These are phyloP conservation scores for Hypoxylon subgilvum DNA, from an alignment of 495 filamentous ascomycete species.

Conservation along the genomic window DNA sequence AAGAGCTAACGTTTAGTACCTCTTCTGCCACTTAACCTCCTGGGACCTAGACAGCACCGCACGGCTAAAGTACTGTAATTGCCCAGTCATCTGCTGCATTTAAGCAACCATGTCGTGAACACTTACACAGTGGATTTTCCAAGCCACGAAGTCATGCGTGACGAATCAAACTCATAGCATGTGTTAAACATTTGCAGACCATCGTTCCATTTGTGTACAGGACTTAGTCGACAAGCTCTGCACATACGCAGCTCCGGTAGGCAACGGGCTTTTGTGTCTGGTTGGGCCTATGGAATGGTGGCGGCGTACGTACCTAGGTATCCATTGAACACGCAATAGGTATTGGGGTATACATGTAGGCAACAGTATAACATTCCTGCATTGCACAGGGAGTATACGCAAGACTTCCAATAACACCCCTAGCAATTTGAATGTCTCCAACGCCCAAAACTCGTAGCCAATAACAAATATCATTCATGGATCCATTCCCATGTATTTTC, in stretches of 20 bases:
- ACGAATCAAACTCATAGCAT: conserved; percentile 31
- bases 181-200: not conserved
- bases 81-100: conserved; percentile 25
- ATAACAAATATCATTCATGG: conserved; percentile 1
- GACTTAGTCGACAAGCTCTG: no score
- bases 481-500: not conserved
- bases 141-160: conserved; percentile 14
- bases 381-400: conserved; percentile 11
- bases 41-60: not conserved
- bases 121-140: no score
- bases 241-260: no score
- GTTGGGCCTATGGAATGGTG: no score
- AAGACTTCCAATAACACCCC: conserved; percentile 16
- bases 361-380: conserved; percentile 17
- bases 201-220: no score
- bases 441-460: conserved; percentile 6
- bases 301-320: no score
- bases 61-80: conserved; percentile 3
- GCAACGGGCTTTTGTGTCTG: no score
- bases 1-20: conserved; percentile 8
- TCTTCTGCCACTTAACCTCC: no score
- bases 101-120: no score
- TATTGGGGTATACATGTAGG: no score
- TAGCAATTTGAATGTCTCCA: not conserved
- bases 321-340: conserved; percentile 20